Base-by-base conservation (phyloP, 2,329 filamentous ascomycete genomes). In the Lachnellula occidentalis region DNA sequence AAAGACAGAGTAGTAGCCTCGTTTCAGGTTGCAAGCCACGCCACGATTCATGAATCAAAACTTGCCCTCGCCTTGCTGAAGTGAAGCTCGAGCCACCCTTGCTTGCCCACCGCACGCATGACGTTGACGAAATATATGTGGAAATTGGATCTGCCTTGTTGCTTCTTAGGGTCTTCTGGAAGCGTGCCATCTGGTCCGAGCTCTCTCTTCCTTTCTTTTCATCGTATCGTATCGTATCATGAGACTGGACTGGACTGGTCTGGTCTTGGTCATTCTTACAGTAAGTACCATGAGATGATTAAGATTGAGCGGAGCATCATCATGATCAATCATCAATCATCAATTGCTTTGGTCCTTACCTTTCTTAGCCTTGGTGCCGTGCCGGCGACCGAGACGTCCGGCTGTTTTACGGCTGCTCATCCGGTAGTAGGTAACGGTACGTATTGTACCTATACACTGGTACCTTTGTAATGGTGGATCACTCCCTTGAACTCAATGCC, bases 131-230 rank as follows among this genome's bases (percentile, higher is more conserved):
- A n/a, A n/a, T n/a, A n/a, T 2, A 39, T 39, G 45, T 54, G 34
- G 48, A 47, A 48, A 48, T 48, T 53, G 37, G 45, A 45, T 39
- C n/a, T 49, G 45, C n/a, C n/a, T n/a, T n/a, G n/a, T n/a, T n/a
- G n/a, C 27, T 54, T 55, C 53, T 58, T 56, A 50, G 56, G 51
- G 56, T 48, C 47, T 58, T 58, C 56, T 53, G 19, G 50, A 58
- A 58, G 22, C 24, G 27, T 15, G n/a, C n/a, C n/a, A n/a, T n/a
- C n/a, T n/a, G 45, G 51, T 48, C 51, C 48, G 51, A 48, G 51
- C 51, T 27, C 19, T 21, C 27, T 24, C 24, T 27, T 27, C 8
- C 51, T 27, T 27, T 21, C 19, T 24, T 9, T 31, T 9, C 8
- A 11, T 11, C 27, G 8, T 12, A 31, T 46, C n/a, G 22, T 22